These are phyloP conservation scores for Kodamaea suecica DNA, from an alignment of 1,139 yeast species.

Conservation along the genomic window DNA sequence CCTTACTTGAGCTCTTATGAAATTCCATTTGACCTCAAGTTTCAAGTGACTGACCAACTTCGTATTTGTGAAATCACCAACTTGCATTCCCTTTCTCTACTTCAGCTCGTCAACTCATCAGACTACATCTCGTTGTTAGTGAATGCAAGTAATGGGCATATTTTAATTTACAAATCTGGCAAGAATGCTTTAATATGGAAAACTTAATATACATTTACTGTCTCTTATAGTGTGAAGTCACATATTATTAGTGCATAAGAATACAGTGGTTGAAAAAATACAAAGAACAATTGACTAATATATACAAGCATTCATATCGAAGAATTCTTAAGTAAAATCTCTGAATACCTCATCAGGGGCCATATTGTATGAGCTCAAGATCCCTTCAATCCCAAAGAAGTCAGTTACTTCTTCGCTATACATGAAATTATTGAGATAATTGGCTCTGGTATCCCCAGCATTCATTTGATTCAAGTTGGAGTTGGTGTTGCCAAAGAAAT, in stretches of 20 bases:
- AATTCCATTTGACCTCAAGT: constrained; percentile 9
- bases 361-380: constrained; percentile 10
- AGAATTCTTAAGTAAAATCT: constrained; percentile 5
- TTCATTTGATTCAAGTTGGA: too few relatives aligned
- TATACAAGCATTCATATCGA: too few relatives aligned
- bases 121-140: background rate
- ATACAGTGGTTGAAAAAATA: too few relatives aligned
- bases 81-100: background rate
- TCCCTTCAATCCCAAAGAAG: constrained; percentile 8
- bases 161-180: background rate
- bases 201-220: too few relatives aligned
- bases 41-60: too few relatives aligned
- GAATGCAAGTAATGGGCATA: background rate
- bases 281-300: background rate
- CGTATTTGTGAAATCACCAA: background rate
- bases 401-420: constrained; percentile 1
- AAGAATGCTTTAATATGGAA: background rate
- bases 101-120: background rate
- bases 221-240: too few relatives aligned
- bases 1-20: constrained; percentile 16
- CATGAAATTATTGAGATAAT: too few relatives aligned
- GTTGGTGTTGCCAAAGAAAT: background rate
- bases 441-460: too few relatives aligned
- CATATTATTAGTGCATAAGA: too few relatives aligned
- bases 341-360: constrained; percentile 10